Evolutionary conservation across 106 monocot species (phyloP), one percentile per base, ranked within the genome.

Genomic region (Dioscorea alata): DNA sequence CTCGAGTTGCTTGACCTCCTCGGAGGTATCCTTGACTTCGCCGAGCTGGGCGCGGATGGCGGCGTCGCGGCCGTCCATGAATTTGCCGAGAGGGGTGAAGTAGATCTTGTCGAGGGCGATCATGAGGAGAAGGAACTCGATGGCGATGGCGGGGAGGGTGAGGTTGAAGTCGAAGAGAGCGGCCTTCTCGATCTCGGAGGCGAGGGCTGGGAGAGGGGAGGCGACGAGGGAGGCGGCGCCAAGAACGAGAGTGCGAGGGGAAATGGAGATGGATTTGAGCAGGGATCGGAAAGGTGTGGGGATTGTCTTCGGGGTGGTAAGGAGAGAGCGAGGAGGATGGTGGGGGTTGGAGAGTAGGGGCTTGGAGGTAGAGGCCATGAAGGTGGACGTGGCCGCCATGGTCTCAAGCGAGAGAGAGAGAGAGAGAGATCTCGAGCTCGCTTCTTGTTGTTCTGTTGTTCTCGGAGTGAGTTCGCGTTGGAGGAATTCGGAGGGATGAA

Each of bases 131-230:
- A 96, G 79, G 71, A 96, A 96, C 88, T 96, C 95, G 49, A 60
- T 60, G 50, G 84, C 94, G 76, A 95, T 95, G 64, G 75, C 72
- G 33, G 94, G 94, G 8, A 95, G 91, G 17, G 94, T 95, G 24
- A 91, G 85, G 81, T 95, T 91, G 81, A 95, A 95, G 63, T 95
- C 94, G 81, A 95, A 95, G 24, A 95, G 88, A 50, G 88, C 88
- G 4, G 95, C 95, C 88, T 95, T 95, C 68, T 95, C 94, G 4
- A 96, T 91, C 72, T 86, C 76, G 42, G 74, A 81, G 12, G 91
- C 91, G 54, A 91, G 67, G 31, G 85, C 81, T 19, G 90, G 87
- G 20, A 85, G 76, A 17, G 94, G 79, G 2, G 79, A 25, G 2
- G 69, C 14, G 10, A 72, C 75, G 1, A 53, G 70, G 9, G 75